Percentiles rank a stretch among this genome's conserved stretches.
Conservation (phyloP, 805 yeast species). For the Kuraishia piskuri region DNA sequence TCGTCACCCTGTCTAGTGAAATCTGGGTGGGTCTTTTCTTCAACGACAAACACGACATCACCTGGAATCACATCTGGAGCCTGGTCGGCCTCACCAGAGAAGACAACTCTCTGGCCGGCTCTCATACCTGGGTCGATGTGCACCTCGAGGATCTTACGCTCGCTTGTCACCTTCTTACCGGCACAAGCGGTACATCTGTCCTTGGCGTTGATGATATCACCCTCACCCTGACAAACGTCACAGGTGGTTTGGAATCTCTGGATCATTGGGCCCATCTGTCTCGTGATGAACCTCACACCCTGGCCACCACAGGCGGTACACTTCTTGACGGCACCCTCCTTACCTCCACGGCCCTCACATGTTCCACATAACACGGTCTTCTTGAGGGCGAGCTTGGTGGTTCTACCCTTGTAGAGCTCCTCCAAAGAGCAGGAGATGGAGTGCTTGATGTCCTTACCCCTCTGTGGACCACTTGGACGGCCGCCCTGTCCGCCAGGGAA, state of each 20-base stretch:
- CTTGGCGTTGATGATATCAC: conserved; percentile 78
- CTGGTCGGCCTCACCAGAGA: conserved; percentile 96
- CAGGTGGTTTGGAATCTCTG: conserved; percentile 96
- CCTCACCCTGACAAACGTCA: conserved; percentile 87
- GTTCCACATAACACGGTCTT: conserved; percentile 81
- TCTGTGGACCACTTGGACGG: conserved; percentile 74
- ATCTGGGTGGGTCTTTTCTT: conserved; percentile 76
- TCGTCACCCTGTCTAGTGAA: conserved; percentile 90
- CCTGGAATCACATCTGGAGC: conserved; percentile 94
- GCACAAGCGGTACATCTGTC: conserved; percentile 82
- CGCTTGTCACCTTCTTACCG: conserved; percentile 82
- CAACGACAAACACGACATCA: conserved; percentile 87
- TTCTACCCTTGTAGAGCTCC: conserved; percentile 90
- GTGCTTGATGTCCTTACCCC: conserved; percentile 89
- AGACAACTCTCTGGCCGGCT: conserved; percentile 84
- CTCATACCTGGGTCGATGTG: conserved; percentile 96
- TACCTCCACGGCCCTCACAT: conserved; percentile 97
- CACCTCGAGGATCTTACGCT: conserved; percentile 90
- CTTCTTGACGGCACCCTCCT: conserved; percentile 77
- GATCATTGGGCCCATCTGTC: conserved; percentile 99
- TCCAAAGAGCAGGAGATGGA: conserved; percentile 79
- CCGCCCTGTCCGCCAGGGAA: conserved; percentile 54
- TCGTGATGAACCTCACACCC: conserved; percentile 85
- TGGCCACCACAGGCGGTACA: conserved; percentile 86
- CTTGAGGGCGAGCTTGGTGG: conserved; percentile 87